Base-by-base conservation (phyloP, 75 land plant genomes). In the Selaginella moellendorffii region DNA sequence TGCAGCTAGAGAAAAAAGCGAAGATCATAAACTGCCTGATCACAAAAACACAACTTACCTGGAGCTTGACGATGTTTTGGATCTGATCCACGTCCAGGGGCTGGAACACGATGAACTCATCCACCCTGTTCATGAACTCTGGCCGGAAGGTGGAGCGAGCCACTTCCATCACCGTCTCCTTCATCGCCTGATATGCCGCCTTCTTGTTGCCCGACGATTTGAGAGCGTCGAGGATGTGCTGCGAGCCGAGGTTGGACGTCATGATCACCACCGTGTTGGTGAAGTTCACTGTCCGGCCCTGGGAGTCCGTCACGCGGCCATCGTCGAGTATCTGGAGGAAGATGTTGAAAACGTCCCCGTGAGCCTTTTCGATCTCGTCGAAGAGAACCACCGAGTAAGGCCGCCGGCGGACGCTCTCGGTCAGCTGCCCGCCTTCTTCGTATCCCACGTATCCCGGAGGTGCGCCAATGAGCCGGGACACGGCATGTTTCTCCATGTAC, bases 41-140 rank as follows among this genome's bases (percentile, higher is more conserved):
- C 46, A 36, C 46, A 36, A 5, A 36, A 5, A 36, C 46, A 36
- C 46, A 36, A 56, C 59, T 56, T 24, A 87, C 91, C 91, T 87
- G 87, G 27, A 81, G 54, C 62, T 78, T 75, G 22, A 87, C 88
- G 62, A 87, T 84, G 8, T 62, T 64, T 23, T 67, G 73, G 52
- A 87, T 87, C 66, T 87, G 74, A 51, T 28, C 62, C 25, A 78
- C 51, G 61, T 87, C 92, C 52, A 87, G 64, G 26, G 91, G 88
- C 60, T 84, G 80, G 76, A 87, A 84, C 5, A 87, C 87, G 58
- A 87, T 84, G 42, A 79, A 87, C 63, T 87, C 88, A 64, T 87
- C 92, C 53, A 87, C 74, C n/a, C 92, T 60, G 65, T 87, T 87
- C 88, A 87, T 80, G 69, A 87, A 87, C 74, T 87, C 92, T 21